A percentile compares a stretch with the other conserved stretches of the same genome.
Conservation (phyloP, 495 filamentous ascomycete species). For the Neurospora sp. region DNA sequence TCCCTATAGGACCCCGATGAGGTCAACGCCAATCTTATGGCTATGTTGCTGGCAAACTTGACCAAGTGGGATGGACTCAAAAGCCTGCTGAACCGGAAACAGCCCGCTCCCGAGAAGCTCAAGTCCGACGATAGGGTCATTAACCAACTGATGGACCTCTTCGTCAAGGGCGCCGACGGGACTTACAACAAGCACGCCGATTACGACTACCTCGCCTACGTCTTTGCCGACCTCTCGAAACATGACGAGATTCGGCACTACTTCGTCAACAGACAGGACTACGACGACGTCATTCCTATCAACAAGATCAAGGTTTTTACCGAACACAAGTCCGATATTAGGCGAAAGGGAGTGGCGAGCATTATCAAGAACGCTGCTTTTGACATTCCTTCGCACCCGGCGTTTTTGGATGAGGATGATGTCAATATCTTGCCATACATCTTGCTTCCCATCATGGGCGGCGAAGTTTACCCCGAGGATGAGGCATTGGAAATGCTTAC, state of each 20-base stretch:
- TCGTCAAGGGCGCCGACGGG: conserved; percentile 79
- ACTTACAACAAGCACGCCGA: conserved; percentile 75
- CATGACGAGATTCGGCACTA: conserved; percentile 62
- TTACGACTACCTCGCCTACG: conserved; percentile 85
- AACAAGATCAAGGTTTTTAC: conserved; percentile 89
- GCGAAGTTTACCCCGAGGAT: conserved; percentile 55
- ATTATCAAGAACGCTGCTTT: conserved; percentile 83
- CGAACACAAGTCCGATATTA: conserved; percentile 67
- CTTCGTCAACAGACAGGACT: conserved; percentile 60
- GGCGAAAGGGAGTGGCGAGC: conserved; percentile 82
- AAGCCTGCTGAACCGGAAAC: conserved; percentile 53
- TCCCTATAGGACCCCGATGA: conserved; percentile 38
- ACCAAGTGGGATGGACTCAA: conserved; percentile 66
- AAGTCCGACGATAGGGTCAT: conserved; percentile 65
- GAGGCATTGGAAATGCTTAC: conserved; percentile 73
- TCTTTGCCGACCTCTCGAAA: conserved; percentile 89
- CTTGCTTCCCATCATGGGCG: conserved; percentile 55
- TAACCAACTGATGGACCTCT: conserved; percentile 89
- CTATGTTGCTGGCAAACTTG: conserved; percentile 91
- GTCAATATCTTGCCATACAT: conserved; percentile 81
- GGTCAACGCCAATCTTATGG: conserved; percentile 69
- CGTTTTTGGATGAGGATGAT: conserved; percentile 56
- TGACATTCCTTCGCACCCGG: conserved; percentile 57
- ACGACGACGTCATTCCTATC: conserved; percentile 70
- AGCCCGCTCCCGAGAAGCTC: conserved; percentile 45